Evolutionary conservation across 2,329 filamentous ascomycete species (phyloP), one percentile per base, ranked within the genome.

Genomic region (Achaetomium macrosporum): DNA sequence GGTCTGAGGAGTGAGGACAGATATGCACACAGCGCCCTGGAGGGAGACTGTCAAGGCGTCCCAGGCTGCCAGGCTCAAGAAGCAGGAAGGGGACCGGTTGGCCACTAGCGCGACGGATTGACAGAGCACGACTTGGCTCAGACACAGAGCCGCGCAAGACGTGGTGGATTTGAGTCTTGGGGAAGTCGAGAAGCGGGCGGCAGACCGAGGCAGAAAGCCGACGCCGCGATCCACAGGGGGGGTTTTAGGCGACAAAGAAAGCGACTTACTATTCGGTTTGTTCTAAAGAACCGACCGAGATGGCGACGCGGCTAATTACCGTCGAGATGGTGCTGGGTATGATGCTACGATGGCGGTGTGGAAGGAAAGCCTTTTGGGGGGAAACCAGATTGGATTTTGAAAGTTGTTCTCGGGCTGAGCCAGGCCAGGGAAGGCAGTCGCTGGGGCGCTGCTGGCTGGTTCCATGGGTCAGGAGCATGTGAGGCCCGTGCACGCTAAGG

Each of bases 321-420:
- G 57, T 58, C 58, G 55, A 54, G 54, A 50, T 55, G 58, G 51
- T 58, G 59, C 50, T 57, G 55, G 55, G n/a, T 51, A 54, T 55
- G 55, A 59, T 57, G 60, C 42, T 60, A 54, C 51, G 60, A 63
- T 62, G 59, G 61, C 61, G 61, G 61, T 63, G 61, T 62, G 60
- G 60, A 56, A 61, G 59, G 57, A 57, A 58, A 52, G 49, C 50
- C 58, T 50, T 58, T 58, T 46, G 55, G 51, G 55, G 55, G 58
- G 41, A 16, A 45, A 37, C 57, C 55, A 47, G 60, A 60, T 58
- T 63, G 55, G 62, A 62, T 62, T 64, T 64, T 64, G 62, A 62
- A 64, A 64, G 60, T 62, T 64, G 61, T 63, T 63, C 59, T 62
- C 57, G 59, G 57, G 55, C 54, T 56, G 50, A 58, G 51, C 48